Conservation (phyloP, 148 eudicot genomes). For the Arctostaphylos glauca region DNA sequence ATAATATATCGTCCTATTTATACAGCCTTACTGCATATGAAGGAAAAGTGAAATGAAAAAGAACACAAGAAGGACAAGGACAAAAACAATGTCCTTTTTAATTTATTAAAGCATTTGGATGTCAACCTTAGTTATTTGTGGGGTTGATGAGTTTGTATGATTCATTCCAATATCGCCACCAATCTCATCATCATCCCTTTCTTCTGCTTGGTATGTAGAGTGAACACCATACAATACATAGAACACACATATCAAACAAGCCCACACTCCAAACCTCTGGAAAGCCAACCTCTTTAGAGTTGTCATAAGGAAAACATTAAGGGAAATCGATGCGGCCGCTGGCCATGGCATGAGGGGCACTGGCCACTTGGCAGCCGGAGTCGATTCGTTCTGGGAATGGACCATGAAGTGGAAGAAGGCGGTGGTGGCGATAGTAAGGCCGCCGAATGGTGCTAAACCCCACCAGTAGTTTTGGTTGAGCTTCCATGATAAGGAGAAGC, state of each 20-base stretch:
- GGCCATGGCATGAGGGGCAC: constrained; percentile 90
- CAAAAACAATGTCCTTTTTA: neutral
- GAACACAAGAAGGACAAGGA: neutral
- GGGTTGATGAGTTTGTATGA: constrained; percentile 22
- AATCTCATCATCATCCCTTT: constrained; percentile 29
- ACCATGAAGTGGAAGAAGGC: constrained; percentile 44
- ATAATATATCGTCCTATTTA: no score
- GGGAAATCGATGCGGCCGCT: constrained; percentile 55
- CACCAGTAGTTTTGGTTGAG: constrained; percentile 37
- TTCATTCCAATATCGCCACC: constrained; percentile 27
- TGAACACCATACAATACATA: constrained; percentile 74
- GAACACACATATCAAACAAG: constrained; percentile 53
- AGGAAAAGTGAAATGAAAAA: neutral
- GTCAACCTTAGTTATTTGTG: constrained; percentile 43
- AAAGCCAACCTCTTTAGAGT: constrained; percentile 45
- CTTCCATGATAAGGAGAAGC: constrained; percentile 59
- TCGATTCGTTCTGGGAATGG: constrained; percentile 9
- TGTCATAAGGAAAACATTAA: constrained; percentile 73
- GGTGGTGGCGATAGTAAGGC: constrained; percentile 33
- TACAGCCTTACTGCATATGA: neutral
- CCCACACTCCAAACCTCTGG: constrained; percentile 64
- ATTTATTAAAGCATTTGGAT: constrained; percentile 32
- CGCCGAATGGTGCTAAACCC: constrained; percentile 37
- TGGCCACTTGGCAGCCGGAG: constrained; percentile 30
- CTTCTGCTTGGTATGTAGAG: constrained; percentile 58